Evolutionary conservation across 106 monocot genomes (phyloP), one percentile per base, ranked within the genome.

Genomic region (Chionographis japonica): DNA sequence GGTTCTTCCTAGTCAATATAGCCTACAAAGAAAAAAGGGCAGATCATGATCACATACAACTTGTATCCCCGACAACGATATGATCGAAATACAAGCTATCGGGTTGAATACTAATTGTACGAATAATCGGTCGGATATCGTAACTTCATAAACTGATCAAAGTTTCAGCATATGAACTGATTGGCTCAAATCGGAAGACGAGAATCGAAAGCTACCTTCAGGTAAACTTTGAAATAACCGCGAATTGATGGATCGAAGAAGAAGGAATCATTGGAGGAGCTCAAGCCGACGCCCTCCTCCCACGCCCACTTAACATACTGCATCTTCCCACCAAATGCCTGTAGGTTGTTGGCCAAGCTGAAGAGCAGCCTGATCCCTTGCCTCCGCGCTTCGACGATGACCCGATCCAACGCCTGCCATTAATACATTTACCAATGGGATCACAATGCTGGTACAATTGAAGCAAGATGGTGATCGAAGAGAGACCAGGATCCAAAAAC

Each of bases 241-340:
- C 80, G 83, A 50, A 97, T 89, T 13, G 92, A 73, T 1, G 89
- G 91, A 63, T 95, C 88, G 7, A 72, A 88, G 66, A 91, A 95
- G 88, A 95, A 95, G 35, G 95, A 97, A 70, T 97, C 95, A 46
- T 86, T 92, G 2, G 92, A 89, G 11, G 89, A 63, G 55, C 82
- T 89, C 71, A 71, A 61, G 53, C 86, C 73, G 60, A 97, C 61
- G 39, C 95, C 95, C 11, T 92, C 84, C 67, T 97, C 92, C 95
- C 86, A 89, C 61, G 92, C 95, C 95, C 95, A 97, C 63, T 78
- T 84, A 19, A 89, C 95, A 76, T 97, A 97, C 78, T 97, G 95
- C 10, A 67, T 73, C 75, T 97, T 97, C 58, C 95, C 95, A 55
- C 95, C 95, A 65, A 60, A 86, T 49, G 76, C 75, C 66, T 84